A percentile compares a stretch with the other conserved stretches of the same genome.
These are phyloP conservation scores for Lodderomyces elongisporus DNA, from an alignment of 1,139 yeast species.

Conservation along the genomic window DNA sequence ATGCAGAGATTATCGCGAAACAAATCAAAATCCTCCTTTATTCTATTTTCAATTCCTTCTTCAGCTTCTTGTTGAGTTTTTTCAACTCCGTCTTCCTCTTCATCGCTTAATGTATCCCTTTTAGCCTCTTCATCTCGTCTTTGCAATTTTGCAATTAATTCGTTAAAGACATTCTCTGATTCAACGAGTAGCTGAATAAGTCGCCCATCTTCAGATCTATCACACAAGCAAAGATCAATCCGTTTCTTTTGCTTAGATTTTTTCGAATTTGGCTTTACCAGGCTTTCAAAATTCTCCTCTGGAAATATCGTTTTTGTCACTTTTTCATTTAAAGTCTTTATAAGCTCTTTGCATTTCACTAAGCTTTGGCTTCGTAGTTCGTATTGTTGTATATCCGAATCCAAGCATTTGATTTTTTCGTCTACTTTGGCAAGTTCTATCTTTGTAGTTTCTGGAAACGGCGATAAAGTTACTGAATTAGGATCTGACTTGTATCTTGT, in stretches of 20 bases:
- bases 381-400: slow-evolving; percentile 16
- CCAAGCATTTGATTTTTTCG: slow-evolving; percentile 19
- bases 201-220: slow-evolving; percentile 15
- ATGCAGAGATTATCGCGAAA: slow-evolving; percentile 40
- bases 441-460: slow-evolving; percentile 29
- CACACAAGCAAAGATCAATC: slow-evolving; percentile 31
- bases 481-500: slow-evolving; percentile 25
- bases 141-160: slow-evolving; percentile 4
- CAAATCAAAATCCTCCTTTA: slow-evolving; percentile 14
- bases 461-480: slow-evolving; percentile 20
- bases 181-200: slow-evolving; percentile 12
- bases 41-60: slow-evolving; percentile 14
- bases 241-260: slow-evolving; percentile 25
- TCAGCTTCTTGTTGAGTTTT: slow-evolving; percentile 4
- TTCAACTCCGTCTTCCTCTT: slow-evolving; percentile 14
- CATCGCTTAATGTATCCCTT: slow-evolving; percentile 1
- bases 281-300: slow-evolving; percentile 9
- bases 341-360: slow-evolving; percentile 29
- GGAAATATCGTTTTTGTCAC: slow-evolving; percentile 14
- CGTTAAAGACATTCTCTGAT: slow-evolving; percentile 16
- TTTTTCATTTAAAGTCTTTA: slow-evolving; percentile 35
- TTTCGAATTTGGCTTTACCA: slow-evolving; percentile 13
- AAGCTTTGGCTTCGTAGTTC: slow-evolving; percentile 21
- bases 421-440: slow-evolving; percentile 17
- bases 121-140: too few species aligned